Conservation (phyloP, 345 rosid genomes). For the Linum usitatissimum region DNA sequence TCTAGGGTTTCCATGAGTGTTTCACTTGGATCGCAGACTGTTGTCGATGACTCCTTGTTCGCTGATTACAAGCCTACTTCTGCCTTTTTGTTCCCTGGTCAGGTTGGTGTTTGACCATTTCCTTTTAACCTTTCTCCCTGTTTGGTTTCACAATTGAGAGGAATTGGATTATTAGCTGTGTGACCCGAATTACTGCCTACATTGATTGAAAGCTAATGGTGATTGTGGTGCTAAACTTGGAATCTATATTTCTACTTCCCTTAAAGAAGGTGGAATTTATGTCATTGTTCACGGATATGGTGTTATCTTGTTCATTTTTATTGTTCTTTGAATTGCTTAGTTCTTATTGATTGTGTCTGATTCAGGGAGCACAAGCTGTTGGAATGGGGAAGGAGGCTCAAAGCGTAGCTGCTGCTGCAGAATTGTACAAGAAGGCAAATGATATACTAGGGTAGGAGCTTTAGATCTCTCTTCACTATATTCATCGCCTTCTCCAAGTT, state of each 20-base stretch:
- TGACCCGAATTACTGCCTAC: background rate
- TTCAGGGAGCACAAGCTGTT: constrained; percentile 89
- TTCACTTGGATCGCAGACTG: constrained; percentile 41
- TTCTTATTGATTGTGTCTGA: background rate
- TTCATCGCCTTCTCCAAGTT: background rate
- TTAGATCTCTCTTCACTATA: background rate
- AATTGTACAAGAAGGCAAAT: constrained; percentile 68
- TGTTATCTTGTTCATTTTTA: no score
- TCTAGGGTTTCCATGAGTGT: constrained; percentile 60
- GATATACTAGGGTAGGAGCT: constrained; percentile 21
- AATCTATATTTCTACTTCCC: no score
- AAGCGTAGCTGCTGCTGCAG: constrained; percentile 60
- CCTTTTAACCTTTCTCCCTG: background rate
- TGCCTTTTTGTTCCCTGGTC: constrained; percentile 94
- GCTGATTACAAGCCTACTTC: constrained; percentile 60
- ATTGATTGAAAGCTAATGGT: background rate
- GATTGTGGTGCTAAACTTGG: background rate
- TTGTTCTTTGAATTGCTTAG: no score
- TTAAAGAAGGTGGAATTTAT: no score
- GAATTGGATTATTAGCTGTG: background rate
- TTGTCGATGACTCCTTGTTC: constrained; percentile 50
- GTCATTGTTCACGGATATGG: no score
- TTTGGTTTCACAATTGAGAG: background rate
- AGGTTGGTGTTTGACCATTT: constrained; percentile 31
- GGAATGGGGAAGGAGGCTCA: constrained; percentile 98